Percentiles rank a stretch among this genome's conserved stretches.
These are phyloP conservation scores for Parastagonospora nodorum DNA, from an alignment of 2,329 filamentous ascomycete genomes.

Conservation along the genomic window DNA sequence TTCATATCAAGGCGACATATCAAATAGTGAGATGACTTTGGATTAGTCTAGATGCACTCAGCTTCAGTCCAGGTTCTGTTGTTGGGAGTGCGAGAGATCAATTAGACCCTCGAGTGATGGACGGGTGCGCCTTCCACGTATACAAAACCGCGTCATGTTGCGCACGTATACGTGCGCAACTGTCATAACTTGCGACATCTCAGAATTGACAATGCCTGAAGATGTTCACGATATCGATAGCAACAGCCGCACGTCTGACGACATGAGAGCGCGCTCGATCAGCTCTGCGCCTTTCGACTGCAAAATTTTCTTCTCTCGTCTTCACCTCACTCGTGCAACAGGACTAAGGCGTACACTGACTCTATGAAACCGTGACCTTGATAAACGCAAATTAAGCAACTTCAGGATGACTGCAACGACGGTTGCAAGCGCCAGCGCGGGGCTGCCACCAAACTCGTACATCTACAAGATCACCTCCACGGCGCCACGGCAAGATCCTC, in stretches of 20 bases:
- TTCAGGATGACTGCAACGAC: slow-evolving; percentile 22
- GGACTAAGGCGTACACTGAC: background rate
- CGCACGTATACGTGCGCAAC: too few relatives aligned
- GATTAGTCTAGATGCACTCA: background rate
- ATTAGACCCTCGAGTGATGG: too few relatives aligned
- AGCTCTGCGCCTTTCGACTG: background rate
- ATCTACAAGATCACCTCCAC: slow-evolving; percentile 47
- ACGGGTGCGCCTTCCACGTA: background rate
- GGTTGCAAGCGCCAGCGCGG: slow-evolving; percentile 24
- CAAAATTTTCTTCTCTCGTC: slow-evolving; percentile 19
- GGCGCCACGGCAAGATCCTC: slow-evolving; percentile 34
- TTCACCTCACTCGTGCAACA: background rate
- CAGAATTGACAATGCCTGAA: too few relatives aligned
- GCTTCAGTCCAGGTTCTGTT: background rate
- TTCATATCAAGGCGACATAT: slow-evolving; percentile 61
- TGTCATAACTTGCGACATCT: too few relatives aligned
- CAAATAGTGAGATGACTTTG: background rate
- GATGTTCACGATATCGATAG: too few relatives aligned
- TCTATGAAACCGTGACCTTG: background rate
- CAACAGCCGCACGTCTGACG: too few relatives aligned
- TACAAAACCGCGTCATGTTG: background rate
- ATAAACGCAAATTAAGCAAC: background rate
- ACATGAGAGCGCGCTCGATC: too few relatives aligned
- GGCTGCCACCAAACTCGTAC: slow-evolving; percentile 43
- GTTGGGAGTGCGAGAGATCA: too few relatives aligned